These are phyloP conservation scores for Cryptosporidium xiaoi DNA, from an alignment of 169 alveolate species.

Conservation along the genomic window DNA sequence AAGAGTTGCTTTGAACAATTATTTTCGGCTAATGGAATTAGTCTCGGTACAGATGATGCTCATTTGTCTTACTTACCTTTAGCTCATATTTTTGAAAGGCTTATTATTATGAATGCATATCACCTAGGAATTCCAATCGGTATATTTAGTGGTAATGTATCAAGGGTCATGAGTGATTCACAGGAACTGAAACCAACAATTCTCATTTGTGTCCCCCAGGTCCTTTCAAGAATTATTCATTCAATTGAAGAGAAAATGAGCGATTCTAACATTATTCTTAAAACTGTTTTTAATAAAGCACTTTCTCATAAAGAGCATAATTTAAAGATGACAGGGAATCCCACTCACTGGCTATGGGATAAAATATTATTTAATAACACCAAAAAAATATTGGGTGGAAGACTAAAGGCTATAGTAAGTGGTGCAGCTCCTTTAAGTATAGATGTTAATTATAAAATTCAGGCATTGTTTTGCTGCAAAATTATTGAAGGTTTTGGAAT, in stretches of 20 bases:
- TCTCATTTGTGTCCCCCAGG: constrained; percentile 88
- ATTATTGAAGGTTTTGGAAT: constrained; percentile 88
- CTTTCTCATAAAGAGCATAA: constrained; percentile 21
- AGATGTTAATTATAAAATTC: constrained; percentile 78
- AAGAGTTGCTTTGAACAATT: constrained; percentile 74
- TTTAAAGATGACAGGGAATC: constrained; percentile 18
- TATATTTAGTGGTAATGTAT: constrained; percentile 85
- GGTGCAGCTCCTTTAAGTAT: constrained; percentile 88
- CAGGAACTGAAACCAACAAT: constrained; percentile 87
- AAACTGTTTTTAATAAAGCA: constrained; percentile 27
- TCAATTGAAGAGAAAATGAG: constrained; percentile 19
- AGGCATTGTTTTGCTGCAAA: constrained; percentile 84
- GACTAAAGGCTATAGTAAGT: constrained; percentile 82
- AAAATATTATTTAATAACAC: constrained; percentile 76
- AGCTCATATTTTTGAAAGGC: constrained; percentile 89
- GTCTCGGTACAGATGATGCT: constrained; percentile 78
- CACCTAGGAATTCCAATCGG: constrained; percentile 81
- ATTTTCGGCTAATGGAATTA: constrained; percentile 63
- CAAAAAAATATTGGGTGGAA: constrained; percentile 83
- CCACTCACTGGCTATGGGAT: constrained; percentile 75
- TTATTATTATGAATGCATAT: constrained; percentile 76
- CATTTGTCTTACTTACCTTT: constrained; percentile 88
- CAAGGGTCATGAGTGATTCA: constrained; percentile 84
- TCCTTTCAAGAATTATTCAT: constrained; percentile 81
- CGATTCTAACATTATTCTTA: constrained; percentile 34